Evolutionary conservation across 1,139 yeast species (phyloP), one percentile per base, ranked within the genome.

Genomic region (Eremothecium gossypii): DNA sequence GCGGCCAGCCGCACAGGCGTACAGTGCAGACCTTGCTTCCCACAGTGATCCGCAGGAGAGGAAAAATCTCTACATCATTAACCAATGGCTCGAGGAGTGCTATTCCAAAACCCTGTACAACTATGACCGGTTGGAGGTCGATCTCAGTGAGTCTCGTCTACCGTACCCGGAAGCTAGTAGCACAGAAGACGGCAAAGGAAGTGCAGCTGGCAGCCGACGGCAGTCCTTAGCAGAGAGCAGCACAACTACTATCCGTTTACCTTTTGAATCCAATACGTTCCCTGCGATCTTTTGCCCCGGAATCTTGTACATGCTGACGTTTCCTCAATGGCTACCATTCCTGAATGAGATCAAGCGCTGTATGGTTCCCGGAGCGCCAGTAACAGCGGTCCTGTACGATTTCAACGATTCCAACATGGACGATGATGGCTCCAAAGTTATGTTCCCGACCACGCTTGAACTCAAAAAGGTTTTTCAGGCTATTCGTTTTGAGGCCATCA

Each of bases 241-340:
- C 23, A 17, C 23, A 32, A 31, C 54, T 23, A 51, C 52, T 41
- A 36, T 57, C 12, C 45, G 44, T 30, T 43, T 60, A 31, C 63
- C 64, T 2, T 54, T 60, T 33, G 42, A 46, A 17, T 46, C 49
- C 12, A 45, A 53, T 40, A 48, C 55, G 3, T 43, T 58, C 2
- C 63, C 63, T 2, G 49, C 54, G 7, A 47, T 57, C 3, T 49
- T 48, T 30, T 54, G 58, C 30, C 63, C 63, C 1, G 50, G 57
- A 47, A 36, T 60, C 10, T 58, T 62, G 62, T 43, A 51, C 27
- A 41, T 41, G 8, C 38, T 58, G 29, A 43, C 57, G 20, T 47
- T 50, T 34, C 51, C 49, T 8, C 55, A 52, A 36, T 60, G 64
- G 64, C 49, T 45, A 33, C 42, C 49, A 8, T 38, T 60, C n/a